Base-by-base conservation (phyloP, 805 yeast genomes). In the Lachancea waltii region DNA sequence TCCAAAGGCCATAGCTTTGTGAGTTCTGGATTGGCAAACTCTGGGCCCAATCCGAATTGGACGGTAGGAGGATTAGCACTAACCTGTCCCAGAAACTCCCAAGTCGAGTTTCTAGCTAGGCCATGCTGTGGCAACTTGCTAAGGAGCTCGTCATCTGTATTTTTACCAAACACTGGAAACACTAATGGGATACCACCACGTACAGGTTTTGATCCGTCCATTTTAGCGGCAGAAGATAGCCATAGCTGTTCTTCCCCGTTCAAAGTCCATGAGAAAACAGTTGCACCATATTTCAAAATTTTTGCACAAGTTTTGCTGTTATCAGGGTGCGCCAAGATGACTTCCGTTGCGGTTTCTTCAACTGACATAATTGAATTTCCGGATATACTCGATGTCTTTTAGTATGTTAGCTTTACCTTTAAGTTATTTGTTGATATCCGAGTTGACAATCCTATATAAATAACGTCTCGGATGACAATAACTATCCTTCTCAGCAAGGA, bases 161-260 rank as follows among this genome's bases (percentile, higher is more conserved):
- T 61, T 48, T 77, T 87, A 43, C 98, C 97, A 53, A 84, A 84
- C 1, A 81, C 85, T 2, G 98, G 98, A 72, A 92, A 92, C 7
- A 90, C 97, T 17, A 92, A 67, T 9, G 98, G 98, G 37, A 92
- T 85, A 36, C 98, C 98, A 47, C 98, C 98, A 60, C 98, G 76
- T 14, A 92, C 97, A 1, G 98, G 94, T 56, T 82, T 84, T 31
- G 90, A 65, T 8, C 97, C 97, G 55, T 92, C 97, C 44, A 90
- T 65, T 51, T 79, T 77, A 33, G 97, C 95, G 26, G 75, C 90
- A 8, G 67, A 59, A 6, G 81, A 74, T 21, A 81, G 65, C 95
- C 95, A 92, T 41, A 92, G 69, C 63, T 85, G 89, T 60, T 92
- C 97, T 36, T 67, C 60, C 22, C 82, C 85, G 16, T 72, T 64